These are phyloP conservation scores for Chaetomium globosum DNA, from an alignment of 2,329 filamentous ascomycete species.

Conservation along the genomic window DNA sequence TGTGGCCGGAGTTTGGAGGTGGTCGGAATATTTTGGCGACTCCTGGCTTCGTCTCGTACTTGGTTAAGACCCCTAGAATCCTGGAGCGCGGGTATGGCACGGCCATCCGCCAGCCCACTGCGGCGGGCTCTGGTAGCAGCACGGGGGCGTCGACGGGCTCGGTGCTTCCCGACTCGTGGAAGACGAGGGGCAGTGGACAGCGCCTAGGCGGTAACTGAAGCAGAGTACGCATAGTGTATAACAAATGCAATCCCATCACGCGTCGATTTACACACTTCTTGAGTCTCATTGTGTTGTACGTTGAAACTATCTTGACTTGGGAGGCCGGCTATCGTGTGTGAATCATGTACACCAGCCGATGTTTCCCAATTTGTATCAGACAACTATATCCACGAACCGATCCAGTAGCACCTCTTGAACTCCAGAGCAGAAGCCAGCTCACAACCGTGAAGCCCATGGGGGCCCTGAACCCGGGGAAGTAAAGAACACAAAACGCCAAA, in stretches of 20 bases:
- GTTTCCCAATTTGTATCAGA: neutral
- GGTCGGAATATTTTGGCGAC: slow-evolving; percentile 77
- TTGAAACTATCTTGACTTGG: neutral
- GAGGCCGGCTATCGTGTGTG: neutral
- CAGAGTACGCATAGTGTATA: slow-evolving; percentile 3
- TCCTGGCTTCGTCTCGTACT: slow-evolving; percentile 68
- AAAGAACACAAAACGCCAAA: neutral
- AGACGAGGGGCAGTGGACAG: slow-evolving; percentile 62
- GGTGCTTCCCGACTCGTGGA: slow-evolving; percentile 66
- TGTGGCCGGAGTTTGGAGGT: slow-evolving; percentile 87
- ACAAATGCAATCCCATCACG: slow-evolving; percentile 2
- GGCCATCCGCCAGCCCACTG: slow-evolving; percentile 50
- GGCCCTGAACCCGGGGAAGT: neutral
- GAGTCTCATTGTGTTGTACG: neutral
- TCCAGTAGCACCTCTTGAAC: slow-evolving; percentile 18
- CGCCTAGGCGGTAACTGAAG: slow-evolving; percentile 56
- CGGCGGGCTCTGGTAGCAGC: slow-evolving; percentile 44
- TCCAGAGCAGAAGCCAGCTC: slow-evolving; percentile 29
- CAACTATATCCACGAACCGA: slow-evolving; percentile 10
- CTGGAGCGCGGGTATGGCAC: slow-evolving; percentile 64
- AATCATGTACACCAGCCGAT: neutral
- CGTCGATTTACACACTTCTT: neutral
- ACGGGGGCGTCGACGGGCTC: slow-evolving; percentile 50
- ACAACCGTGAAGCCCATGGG: slow-evolving; percentile 23
- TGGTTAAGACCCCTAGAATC: slow-evolving; percentile 59